Evolutionary conservation across 208 protist species (phyloP), one percentile per base, ranked within the genome.

Genomic region (Acanthamoeba healyi): DNA sequence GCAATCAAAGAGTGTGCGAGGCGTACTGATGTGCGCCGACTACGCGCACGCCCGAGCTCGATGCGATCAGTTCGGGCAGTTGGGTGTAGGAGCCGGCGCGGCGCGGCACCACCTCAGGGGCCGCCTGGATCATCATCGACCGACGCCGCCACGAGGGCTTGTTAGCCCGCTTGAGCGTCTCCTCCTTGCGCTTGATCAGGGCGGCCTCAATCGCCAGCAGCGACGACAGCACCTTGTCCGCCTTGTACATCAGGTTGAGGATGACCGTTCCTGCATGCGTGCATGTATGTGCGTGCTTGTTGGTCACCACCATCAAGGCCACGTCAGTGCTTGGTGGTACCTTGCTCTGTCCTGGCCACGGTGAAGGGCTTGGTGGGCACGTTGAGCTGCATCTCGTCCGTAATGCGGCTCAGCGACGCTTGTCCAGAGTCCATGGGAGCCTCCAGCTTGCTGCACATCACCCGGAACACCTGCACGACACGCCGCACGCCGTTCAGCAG

Each of bases 391-490:
- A 79, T 79, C 17, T 79, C 70, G 0, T 0, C 10, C 6, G 34
- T 36, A 10, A 79, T 26, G 15, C 70, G 12, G 22, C 17, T 9
- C 0, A 79, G 36, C 36, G 38, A 15, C 0, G 32, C 70, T 19
- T 46, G 70, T 2, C 34, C 36, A 5, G 36, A 3, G 15, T 79
- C 70, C 36, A 79, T 1, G 12, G 70, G 70, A 0, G 9, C 19
- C 70, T 79, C 70, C 5, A 79, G 70, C 34, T 79, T 79, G 70
- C 36, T 46, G 38, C 70, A 79, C 70, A 79, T 79, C 70, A 46
- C 38, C 32, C 70, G 70, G n/a, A 79, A 79, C 26, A 79, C 70
- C 70, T 79, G 44, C 15, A 17, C 49, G 15, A 56, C 17, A 58
- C 17, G 58, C 22, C 61, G 22, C 29, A 34, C 1, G 14, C 29